Conservation (phyloP, 2,329 filamentous ascomycete species). For the Pseudopyricularia cyperi region DNA sequence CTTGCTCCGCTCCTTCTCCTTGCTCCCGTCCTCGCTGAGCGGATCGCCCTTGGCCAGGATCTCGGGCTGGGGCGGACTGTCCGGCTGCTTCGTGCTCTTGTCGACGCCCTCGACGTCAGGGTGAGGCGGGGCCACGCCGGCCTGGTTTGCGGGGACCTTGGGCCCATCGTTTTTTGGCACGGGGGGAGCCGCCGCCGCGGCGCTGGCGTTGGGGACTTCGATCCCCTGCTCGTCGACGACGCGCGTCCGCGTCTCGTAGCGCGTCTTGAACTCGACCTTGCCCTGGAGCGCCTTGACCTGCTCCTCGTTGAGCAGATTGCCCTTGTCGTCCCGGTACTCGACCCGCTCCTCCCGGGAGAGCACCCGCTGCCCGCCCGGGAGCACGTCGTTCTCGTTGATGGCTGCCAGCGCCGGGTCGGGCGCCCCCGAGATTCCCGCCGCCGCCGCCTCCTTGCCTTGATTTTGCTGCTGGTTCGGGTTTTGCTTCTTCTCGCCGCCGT, state of each 20-base stretch:
- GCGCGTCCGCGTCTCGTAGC: constrained; percentile 87
- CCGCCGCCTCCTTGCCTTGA: constrained; percentile 6
- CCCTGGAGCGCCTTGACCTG: constrained; percentile 76
- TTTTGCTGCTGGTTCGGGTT: constrained; percentile 13
- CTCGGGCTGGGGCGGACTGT: constrained; percentile 12
- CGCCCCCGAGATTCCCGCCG: constrained; percentile 27
- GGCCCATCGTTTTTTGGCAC: constrained; percentile 3
- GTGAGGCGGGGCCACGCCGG: constrained; percentile 41
- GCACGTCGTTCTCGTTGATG: background rate
- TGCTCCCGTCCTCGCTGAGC: constrained; percentile 44
- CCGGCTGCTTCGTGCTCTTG: constrained; percentile 34
- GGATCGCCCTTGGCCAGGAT: constrained; percentile 21
- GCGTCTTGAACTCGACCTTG: constrained; percentile 90
- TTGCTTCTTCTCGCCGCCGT: constrained; percentile 4
- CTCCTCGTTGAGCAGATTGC: constrained; percentile 73
- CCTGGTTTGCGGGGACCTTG: background rate
- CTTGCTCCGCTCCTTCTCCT: constrained; percentile 38
- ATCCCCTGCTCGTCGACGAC: constrained; percentile 70
- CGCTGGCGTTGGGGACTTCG: constrained; percentile 39
- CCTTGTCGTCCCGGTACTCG: constrained; percentile 90
- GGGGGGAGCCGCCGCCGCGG: constrained; percentile 10
- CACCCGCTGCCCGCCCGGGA: constrained; percentile 25
- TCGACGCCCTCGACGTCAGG: constrained; percentile 49
- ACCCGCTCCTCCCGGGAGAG: constrained; percentile 62
- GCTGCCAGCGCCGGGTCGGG: constrained; percentile 24